Conservation (phyloP, 352 stramenopile genomes). For the Saprolegnia diclina region DNA sequence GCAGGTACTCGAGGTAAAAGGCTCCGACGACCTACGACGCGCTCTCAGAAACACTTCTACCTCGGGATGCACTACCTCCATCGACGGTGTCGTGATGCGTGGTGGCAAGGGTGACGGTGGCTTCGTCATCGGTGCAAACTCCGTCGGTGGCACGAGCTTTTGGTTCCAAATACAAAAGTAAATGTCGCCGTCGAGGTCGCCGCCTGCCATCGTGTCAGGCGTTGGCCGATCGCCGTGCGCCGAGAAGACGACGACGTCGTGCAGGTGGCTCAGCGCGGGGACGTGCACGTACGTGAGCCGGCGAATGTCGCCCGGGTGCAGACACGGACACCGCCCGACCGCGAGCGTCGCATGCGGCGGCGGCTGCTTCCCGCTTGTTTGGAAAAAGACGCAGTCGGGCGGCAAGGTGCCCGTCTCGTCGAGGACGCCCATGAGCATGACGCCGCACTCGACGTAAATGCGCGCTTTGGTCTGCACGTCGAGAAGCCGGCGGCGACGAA, state of each 20-base stretch:
- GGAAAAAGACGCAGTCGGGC: conserved; percentile 51
- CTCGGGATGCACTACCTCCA: too few relatives aligned
- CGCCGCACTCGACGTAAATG: conserved; percentile 58
- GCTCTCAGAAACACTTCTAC: too few relatives aligned
- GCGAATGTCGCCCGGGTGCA: conserved; percentile 5
- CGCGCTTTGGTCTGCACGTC: conserved; percentile 61
- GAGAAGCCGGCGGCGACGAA: conserved; percentile 30
- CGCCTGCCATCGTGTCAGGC: conserved; percentile 1
- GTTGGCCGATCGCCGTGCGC: not conserved
- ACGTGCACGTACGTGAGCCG: not conserved
- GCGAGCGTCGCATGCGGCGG: conserved; percentile 34
- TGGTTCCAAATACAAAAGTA: conserved; percentile 7
- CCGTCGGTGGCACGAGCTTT: conserved; percentile 6
- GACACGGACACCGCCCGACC: not conserved
- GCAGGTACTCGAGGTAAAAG: conserved; percentile 68
- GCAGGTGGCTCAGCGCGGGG: not conserved
- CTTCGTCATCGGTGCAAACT: conserved; percentile 35
- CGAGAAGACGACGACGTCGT: conserved; percentile 11
- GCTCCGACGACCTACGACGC: conserved; percentile 40
- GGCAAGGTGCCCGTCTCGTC: conserved; percentile 62
- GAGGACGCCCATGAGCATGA: conserved; percentile 67
- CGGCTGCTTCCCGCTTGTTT: conserved; percentile 35
- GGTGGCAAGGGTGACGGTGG: conserved; percentile 35
- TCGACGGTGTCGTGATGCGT: conserved; percentile 20
- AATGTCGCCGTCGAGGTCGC: conserved; percentile 15